These are phyloP conservation scores for Chrysosporium queenslandicum DNA, from an alignment of 2,329 filamentous ascomycete species.

Conservation along the genomic window DNA sequence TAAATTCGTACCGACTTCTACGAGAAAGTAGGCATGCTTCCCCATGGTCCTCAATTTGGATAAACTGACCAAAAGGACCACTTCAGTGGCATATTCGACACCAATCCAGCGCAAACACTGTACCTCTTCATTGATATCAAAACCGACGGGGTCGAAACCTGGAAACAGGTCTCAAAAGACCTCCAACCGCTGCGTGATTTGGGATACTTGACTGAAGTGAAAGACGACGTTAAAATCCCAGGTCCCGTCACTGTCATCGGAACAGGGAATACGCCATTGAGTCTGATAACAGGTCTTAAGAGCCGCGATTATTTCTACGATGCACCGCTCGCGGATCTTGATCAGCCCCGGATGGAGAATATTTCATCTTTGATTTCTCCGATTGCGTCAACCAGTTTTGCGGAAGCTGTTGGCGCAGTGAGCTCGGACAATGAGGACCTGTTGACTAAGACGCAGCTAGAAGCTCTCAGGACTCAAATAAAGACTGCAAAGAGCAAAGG, in stretches of 20 bases:
- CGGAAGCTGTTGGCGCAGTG: constrained; percentile 34
- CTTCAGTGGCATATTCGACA: constrained; percentile 51
- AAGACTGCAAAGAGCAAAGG: constrained; percentile 45
- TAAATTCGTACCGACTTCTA: constrained; percentile 41
- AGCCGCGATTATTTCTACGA: constrained; percentile 53
- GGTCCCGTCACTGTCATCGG: constrained; percentile 52
- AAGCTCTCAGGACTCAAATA: constrained; percentile 45
- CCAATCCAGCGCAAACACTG: constrained; percentile 45
- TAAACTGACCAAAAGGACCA: not conserved
- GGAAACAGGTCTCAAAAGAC: constrained; percentile 46
- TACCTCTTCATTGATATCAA: constrained; percentile 58
- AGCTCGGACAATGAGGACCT: constrained; percentile 29
- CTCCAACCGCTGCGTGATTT: constrained; percentile 47
- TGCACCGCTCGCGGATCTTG: constrained; percentile 42
- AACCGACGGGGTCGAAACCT: constrained; percentile 47
- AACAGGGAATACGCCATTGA: constrained; percentile 48
- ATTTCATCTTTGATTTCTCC: constrained; percentile 43
- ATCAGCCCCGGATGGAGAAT: constrained; percentile 28
- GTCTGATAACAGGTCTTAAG: constrained; percentile 38
- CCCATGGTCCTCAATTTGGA: not conserved
- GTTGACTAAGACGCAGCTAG: constrained; percentile 36
- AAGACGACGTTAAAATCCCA: constrained; percentile 37
- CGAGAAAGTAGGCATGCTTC: constrained; percentile 37
- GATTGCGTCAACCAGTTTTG: constrained; percentile 47
- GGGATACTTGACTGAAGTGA: constrained; percentile 45